Evolutionary conservation across 2,329 filamentous ascomycete species (phyloP), one percentile per base, ranked within the genome.

Genomic region (Fusarium dimerum): DNA sequence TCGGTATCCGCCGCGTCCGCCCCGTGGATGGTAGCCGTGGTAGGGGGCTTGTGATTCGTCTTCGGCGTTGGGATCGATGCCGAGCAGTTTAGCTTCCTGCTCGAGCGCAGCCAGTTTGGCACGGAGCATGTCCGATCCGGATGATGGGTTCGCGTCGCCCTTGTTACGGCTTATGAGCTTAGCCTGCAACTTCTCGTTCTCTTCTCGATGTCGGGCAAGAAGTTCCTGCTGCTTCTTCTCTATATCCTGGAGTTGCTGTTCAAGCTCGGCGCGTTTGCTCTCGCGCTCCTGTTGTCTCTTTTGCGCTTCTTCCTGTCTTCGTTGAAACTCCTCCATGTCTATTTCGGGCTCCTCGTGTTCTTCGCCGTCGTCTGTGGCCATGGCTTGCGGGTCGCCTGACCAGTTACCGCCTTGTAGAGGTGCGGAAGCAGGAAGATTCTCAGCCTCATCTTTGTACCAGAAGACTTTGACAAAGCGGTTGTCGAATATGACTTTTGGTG

Each of bases 381-480:
- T 43, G 9, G 51, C 52, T 47, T 52, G 52, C 18, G 57, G 54
- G 26, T 60, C 60, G 2, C 55, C 56, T 2, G 59, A 54, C 47
- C 66, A 69, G 43, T 70, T 71, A 10, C 61, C 50, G 56, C 26
- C 65, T 47, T 45, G 60, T n/a, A 34, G 59, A 32, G 48, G 63
- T 56, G 52, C 50, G 2, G 68, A 66, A 12, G 70, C 54, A 3
- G 64, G 65, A 40, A 61, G 13, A 5, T 43, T 46, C 16, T 77
- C 73, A 15, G 72, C 70, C 26, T 80, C 78, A 6, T 81, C 79
- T 61, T 84, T 87, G 66, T 84, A 80, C 89, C 89, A 93, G 63
- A 87, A 92, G 0, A 93, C 87, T 63, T 91, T 92, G 45, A 94
- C 90, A 62, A 94, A 94, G 11, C 90, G 80, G 61, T 93, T 94